Conservation (phyloP, 2,329 filamentous ascomycete species). For the Microdochium bolleyi region DNA sequence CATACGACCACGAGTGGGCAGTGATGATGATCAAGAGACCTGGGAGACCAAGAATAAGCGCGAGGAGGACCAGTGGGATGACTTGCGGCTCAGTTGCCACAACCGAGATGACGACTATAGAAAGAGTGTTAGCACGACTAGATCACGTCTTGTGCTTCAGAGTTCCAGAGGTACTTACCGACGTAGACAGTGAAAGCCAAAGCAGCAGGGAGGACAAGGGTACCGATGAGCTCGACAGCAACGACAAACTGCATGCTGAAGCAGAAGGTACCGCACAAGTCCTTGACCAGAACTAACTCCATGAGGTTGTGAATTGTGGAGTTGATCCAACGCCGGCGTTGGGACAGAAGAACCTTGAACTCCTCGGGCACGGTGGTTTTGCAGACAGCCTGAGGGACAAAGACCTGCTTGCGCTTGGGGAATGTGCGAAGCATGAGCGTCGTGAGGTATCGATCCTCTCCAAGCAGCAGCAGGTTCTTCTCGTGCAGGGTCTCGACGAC, state of each 20-base stretch:
- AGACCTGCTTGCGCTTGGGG: conserved; percentile 97
- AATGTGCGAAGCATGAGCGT: conserved; percentile 98
- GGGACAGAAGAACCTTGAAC: conserved; percentile 87
- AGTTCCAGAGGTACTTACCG: conserved; percentile 47
- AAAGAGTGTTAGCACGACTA: conserved; percentile 10
- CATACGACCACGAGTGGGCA: conserved; percentile 85
- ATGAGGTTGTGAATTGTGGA: conserved; percentile 98
- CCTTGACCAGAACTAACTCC: conserved; percentile 90
- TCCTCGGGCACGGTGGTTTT: conserved; percentile 94
- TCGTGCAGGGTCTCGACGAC: conserved; percentile 96
- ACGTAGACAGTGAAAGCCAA: conserved; percentile 97
- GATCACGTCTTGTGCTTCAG: not conserved
- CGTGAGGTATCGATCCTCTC: conserved; percentile 93
- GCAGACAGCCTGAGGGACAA: conserved; percentile 96
- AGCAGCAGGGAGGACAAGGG: conserved; percentile 87
- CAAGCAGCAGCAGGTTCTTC: conserved; percentile 90
- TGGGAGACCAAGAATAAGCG: conserved; percentile 85
- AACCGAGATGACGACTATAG: conserved; percentile 75
- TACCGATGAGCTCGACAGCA: conserved; percentile 90
- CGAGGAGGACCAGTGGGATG: conserved; percentile 85
- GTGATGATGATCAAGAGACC: conserved; percentile 88
- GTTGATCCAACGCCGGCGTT: conserved; percentile 98
- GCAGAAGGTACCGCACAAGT: conserved; percentile 97
- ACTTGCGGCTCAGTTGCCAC: conserved; percentile 68
- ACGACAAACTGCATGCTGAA: conserved; percentile 99